These are phyloP conservation scores for Wickerhamiella nectarea DNA, from an alignment of 805 yeast genomes.

Conservation along the genomic window DNA sequence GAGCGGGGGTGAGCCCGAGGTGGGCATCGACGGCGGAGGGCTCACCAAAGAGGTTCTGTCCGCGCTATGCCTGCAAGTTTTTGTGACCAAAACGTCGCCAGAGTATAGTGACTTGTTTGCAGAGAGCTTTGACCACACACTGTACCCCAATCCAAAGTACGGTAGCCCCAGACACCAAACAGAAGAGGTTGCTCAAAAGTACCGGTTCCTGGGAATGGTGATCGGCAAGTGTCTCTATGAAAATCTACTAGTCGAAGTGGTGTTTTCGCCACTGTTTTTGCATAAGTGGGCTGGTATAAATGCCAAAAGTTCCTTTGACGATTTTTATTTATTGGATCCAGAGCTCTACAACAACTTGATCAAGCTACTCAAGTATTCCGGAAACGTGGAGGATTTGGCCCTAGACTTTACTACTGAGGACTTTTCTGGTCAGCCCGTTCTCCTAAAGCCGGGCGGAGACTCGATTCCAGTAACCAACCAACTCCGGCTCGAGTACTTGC, in stretches of 20 bases:
- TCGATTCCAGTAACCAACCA: slow-evolving; percentile 39
- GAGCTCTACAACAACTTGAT: slow-evolving; percentile 52
- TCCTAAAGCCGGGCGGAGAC: slow-evolving; percentile 50
- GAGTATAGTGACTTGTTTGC: slow-evolving; percentile 28
- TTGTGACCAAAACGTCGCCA: slow-evolving; percentile 28
- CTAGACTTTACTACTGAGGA: slow-evolving; percentile 45
- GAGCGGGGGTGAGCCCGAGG: slow-evolving; percentile 63
- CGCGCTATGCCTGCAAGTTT: slow-evolving; percentile 54
- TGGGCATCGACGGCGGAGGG: slow-evolving; percentile 96
- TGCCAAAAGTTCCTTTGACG: slow-evolving; percentile 52
- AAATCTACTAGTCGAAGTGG: slow-evolving; percentile 62
- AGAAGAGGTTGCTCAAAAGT: slow-evolving; percentile 16
- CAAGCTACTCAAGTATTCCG: slow-evolving; percentile 43
- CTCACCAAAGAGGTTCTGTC: slow-evolving; percentile 82
- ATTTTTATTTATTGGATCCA: slow-evolving; percentile 54
- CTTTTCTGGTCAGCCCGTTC: slow-evolving; percentile 26
- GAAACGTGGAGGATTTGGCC: slow-evolving; percentile 45
- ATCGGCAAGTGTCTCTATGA: slow-evolving; percentile 86
- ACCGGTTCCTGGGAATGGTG: slow-evolving; percentile 60
- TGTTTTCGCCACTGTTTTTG: slow-evolving; percentile 77
- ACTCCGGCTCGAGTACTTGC: slow-evolving; percentile 61
- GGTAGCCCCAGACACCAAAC: background rate
- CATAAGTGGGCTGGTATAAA: slow-evolving; percentile 44
- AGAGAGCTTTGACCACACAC: slow-evolving; percentile 38
- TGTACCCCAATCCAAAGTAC: slow-evolving; percentile 54